These are phyloP conservation scores for Penicillium steckii DNA, from an alignment of 495 filamentous ascomycete genomes.

Conservation along the genomic window DNA sequence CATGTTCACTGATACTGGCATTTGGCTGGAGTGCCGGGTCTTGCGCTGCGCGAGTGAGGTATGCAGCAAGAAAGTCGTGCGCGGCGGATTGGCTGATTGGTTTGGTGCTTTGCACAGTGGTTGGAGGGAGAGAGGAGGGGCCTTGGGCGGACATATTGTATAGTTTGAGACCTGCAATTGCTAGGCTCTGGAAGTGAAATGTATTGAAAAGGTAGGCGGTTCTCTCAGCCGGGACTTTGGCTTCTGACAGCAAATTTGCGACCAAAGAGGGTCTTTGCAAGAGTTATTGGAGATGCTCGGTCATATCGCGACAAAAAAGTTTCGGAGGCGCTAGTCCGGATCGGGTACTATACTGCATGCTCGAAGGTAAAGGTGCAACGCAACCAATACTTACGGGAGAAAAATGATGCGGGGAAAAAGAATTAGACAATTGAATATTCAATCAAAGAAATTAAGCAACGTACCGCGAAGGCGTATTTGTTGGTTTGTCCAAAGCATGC, in stretches of 20 bases:
- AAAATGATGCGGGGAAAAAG: not conserved
- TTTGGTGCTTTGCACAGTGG: conserved; percentile 39
- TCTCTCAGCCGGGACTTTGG: not conserved
- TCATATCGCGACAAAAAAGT: conserved; percentile 28
- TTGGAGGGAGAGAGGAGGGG: conserved; percentile 47
- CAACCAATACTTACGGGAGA: not conserved
- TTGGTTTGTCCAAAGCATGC: not conserved
- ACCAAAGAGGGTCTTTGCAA: conserved; percentile 6
- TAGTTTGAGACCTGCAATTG: conserved; percentile 3
- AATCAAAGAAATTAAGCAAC: too few relatives aligned
- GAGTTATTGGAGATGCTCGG: conserved; percentile 8
- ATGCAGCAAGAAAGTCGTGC: conserved; percentile 55
- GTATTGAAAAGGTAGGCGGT: not conserved
- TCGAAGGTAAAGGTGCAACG: not conserved
- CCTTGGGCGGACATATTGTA: conserved; percentile 40
- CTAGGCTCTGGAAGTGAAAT: not conserved
- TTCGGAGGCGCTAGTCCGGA: conserved; percentile 28
- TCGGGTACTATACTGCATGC: conserved; percentile 16
- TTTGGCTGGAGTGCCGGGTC: conserved; percentile 67
- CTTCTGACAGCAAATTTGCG: not conserved
- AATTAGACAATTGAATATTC: not conserved
- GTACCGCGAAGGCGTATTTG: too few relatives aligned
- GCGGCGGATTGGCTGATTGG: conserved; percentile 52
- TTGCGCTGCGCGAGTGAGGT: conserved; percentile 53
- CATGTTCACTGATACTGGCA: conserved; percentile 58